A percentile compares a stretch with the other conserved stretches of the same genome.
These are phyloP conservation scores for Castanea sativa DNA, from an alignment of 306 rosid genomes.

Conservation along the genomic window DNA sequence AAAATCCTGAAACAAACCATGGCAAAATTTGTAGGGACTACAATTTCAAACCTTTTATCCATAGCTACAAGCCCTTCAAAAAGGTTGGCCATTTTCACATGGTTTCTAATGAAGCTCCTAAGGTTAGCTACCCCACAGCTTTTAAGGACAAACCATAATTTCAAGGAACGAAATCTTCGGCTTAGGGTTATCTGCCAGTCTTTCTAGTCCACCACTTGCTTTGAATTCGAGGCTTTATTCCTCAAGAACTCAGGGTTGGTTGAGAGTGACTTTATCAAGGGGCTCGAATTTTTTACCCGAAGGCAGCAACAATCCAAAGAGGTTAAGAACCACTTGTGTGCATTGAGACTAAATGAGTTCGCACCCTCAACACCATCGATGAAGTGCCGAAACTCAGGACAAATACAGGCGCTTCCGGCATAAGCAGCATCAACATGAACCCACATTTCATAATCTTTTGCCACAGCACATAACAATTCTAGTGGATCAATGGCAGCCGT, in stretches of 20 bases:
- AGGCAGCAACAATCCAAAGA: slow-evolving; percentile 40
- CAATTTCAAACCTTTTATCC: slow-evolving; percentile 30
- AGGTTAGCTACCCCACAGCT: slow-evolving; percentile 22
- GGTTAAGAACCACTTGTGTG: slow-evolving; percentile 45
- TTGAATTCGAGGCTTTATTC: slow-evolving; percentile 8
- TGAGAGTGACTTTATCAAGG: slow-evolving; percentile 18
- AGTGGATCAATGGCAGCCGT: slow-evolving; percentile 38
- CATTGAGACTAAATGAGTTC: slow-evolving; percentile 39
- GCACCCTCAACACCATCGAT: slow-evolving; percentile 28
- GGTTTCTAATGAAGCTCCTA: slow-evolving; percentile 14
- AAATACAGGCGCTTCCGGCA: slow-evolving; percentile 39
- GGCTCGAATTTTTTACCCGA: slow-evolving; percentile 22
- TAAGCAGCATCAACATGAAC: slow-evolving; percentile 47
- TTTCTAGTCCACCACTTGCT: slow-evolving; percentile 31
- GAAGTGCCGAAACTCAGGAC: slow-evolving; percentile 39
- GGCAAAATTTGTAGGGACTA: slow-evolving; percentile 20
- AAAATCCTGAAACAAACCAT: slow-evolving; percentile 33
- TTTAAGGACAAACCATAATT: slow-evolving; percentile 25
- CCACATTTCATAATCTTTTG: slow-evolving; percentile 36
- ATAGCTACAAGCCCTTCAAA: slow-evolving; percentile 24
- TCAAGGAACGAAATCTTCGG: slow-evolving; percentile 18
- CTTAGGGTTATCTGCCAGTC: slow-evolving; percentile 31
- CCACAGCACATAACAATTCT: slow-evolving; percentile 14
- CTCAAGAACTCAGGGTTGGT: slow-evolving; percentile 14
- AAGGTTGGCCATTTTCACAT: slow-evolving; percentile 28